Conservation (phyloP, 2,329 filamentous ascomycete genomes). For the Fonsecaea multimorphosa region DNA sequence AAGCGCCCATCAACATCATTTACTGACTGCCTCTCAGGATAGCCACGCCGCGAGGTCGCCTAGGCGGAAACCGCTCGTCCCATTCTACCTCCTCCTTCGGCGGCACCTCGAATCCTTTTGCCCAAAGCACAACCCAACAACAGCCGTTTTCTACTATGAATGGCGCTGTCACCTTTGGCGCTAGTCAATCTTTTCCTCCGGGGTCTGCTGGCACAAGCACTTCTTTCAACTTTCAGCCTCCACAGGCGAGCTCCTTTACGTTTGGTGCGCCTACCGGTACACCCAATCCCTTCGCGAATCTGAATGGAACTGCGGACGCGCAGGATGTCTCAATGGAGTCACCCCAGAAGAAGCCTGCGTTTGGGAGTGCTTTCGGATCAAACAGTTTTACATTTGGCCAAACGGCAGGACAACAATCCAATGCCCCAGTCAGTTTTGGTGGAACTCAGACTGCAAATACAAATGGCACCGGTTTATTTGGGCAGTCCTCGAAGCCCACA, state of each 20-base stretch:
- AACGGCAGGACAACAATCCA: conserved; percentile 24
- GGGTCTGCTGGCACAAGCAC: conserved; percentile 19
- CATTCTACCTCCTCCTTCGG: conserved; percentile 20
- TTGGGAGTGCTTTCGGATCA: conserved; percentile 29
- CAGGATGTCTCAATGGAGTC: conserved; percentile 37
- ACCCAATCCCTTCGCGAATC: conserved; percentile 36
- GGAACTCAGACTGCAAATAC: conserved; percentile 19
- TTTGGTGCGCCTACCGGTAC: conserved; percentile 29
- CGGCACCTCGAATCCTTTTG: conserved; percentile 22
- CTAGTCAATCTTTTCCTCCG: conserved; percentile 31
- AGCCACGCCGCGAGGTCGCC: conserved; percentile 31
- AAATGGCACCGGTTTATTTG: conserved; percentile 28
- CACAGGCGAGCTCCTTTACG: conserved; percentile 36
- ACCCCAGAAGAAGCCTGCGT: conserved; percentile 34
- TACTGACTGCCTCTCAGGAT: conserved; percentile 30
- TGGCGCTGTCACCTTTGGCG: conserved; percentile 28
- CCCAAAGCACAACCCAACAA: conserved; percentile 23
- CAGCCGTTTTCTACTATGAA: conserved; percentile 27
- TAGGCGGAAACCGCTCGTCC: conserved; percentile 28
- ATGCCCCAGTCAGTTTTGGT: conserved; percentile 24
- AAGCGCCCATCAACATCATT: not conserved
- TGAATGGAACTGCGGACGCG: conserved; percentile 32
- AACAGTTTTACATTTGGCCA: conserved; percentile 36
- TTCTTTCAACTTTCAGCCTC: conserved; percentile 35
- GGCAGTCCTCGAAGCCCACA: conserved; percentile 18